These are phyloP conservation scores for Tetrapisispora taiwanensis DNA, from an alignment of 805 yeast species.

Conservation along the genomic window DNA sequence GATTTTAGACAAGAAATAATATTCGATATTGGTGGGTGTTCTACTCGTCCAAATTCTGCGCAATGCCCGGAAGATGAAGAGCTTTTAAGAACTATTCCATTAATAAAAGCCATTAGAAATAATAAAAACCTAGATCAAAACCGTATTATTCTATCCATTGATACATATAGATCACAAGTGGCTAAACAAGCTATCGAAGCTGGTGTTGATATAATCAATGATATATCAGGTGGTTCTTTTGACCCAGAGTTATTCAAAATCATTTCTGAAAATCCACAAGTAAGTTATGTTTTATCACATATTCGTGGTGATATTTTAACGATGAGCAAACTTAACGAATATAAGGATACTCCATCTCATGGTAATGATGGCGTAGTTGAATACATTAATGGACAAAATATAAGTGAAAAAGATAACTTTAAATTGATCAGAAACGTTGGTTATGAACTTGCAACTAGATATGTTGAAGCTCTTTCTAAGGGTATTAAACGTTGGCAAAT, in stretches of 20 bases:
- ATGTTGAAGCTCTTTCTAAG: conserved; percentile 42
- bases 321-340: conserved; percentile 54
- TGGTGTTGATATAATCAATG: conserved; percentile 91
- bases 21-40: conserved; percentile 88
- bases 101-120: conserved; percentile 49
- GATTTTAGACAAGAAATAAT: conserved; percentile 33
- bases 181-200: conserved; percentile 57
- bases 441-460: conserved; percentile 50
- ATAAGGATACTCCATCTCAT: conserved; percentile 29
- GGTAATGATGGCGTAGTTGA: conserved; percentile 16
- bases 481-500: conserved; percentile 88
- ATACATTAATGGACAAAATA: conserved; percentile 10
- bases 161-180: conserved; percentile 71
- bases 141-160: conserved; percentile 60
- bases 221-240: conserved; percentile 69
- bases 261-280: conserved; percentile 52
- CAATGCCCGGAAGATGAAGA: conserved; percentile 62
- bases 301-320: conserved; percentile 71
- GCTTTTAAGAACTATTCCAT: conserved; percentile 56
- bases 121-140: conserved; percentile 30
- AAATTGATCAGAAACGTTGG: conserved; percentile 48
- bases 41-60: conserved; percentile 77
- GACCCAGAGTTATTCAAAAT: conserved; percentile 60
- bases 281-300: conserved; percentile 76
- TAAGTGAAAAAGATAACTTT: conserved; percentile 13